phyloP scores from a whole-genome alignment of 1,284 basidiomycete genomes.

The Rugosomyces carneus region DNA sequence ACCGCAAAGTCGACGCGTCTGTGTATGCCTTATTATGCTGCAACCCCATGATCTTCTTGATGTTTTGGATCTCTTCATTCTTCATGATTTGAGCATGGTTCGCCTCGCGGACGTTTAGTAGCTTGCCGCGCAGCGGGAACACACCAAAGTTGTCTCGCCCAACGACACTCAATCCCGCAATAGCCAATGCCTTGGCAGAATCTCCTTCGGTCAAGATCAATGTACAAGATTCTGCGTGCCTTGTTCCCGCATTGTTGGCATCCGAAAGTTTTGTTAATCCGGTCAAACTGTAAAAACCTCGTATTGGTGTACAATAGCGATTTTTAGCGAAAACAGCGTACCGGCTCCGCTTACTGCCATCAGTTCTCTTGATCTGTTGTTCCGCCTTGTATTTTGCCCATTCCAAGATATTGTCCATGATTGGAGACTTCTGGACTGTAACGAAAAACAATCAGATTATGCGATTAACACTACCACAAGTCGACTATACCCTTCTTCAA shows the following conservation, averaged over 20 bases:
- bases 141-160: slow-evolving; percentile 97
- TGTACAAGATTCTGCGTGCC: slow-evolving; percentile 79
- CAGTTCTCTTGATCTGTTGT: slow-evolving; percentile 93
- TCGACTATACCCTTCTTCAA: slow-evolving; percentile 84
- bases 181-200: slow-evolving; percentile 95
- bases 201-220: slow-evolving; percentile 99
- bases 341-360: slow-evolving; percentile 91
- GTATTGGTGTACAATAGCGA: too few species aligned
- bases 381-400: slow-evolving; percentile 98
- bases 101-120: slow-evolving; percentile 97
- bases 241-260: slow-evolving; percentile 95
- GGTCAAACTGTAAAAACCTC: slow-evolving; percentile 51
- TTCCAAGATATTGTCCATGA: slow-evolving; percentile 89
- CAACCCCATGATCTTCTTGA: slow-evolving; percentile 97
- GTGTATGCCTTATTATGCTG: slow-evolving; percentile 92
- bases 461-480: neutral
- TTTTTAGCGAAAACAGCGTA: too few species aligned
- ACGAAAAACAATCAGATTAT: neutral
- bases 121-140: slow-evolving; percentile 95
- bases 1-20: slow-evolving; percentile 71
- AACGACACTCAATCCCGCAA: slow-evolving; percentile 91
- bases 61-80: slow-evolving; percentile 94
- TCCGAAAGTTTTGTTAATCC: slow-evolving; percentile 94
- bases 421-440: slow-evolving; percentile 82
- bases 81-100: slow-evolving; percentile 96